Percentiles rank a stretch among this genome's conserved stretches.
phyloP scores from a whole-genome alignment of 179 eudicot species.

The Beta macrorhiza region DNA sequence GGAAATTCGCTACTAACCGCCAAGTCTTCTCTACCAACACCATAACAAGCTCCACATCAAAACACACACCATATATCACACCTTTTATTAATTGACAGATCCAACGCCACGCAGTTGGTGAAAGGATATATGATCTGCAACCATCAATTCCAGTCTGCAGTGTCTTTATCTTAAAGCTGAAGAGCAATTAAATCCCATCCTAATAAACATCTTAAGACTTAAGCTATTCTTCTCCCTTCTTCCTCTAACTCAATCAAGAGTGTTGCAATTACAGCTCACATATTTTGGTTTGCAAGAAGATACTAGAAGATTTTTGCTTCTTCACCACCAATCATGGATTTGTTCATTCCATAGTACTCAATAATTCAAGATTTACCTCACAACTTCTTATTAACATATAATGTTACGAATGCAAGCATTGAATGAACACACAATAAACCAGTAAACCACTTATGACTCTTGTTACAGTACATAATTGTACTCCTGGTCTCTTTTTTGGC shows the following conservation, averaged over 20 bases:
- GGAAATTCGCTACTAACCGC: too few relatives aligned
- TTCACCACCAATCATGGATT: not conserved
- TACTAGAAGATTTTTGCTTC: not conserved
- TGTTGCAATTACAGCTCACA: not conserved
- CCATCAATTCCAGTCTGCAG: not conserved
- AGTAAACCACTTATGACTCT: not conserved
- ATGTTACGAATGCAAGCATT: not conserved
- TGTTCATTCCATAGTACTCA: not conserved
- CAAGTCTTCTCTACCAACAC: too few relatives aligned
- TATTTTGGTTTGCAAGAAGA: not conserved
- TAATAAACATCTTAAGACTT: not conserved
- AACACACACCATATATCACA: not conserved
- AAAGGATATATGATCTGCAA: not conserved
- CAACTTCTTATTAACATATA: not conserved
- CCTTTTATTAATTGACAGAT: too few relatives aligned
- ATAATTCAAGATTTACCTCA: not conserved
- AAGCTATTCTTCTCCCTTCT: not conserved
- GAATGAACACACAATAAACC: not conserved
- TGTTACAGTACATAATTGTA: not conserved
- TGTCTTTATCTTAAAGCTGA: not conserved
- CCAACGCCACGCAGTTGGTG: not conserved
- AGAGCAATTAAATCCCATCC: not conserved
- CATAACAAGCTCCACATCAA: too few relatives aligned
- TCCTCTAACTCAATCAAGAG: not conserved
- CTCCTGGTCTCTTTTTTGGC: not conserved